Base-by-base conservation (phyloP, 352 stramenopile genomes). In the Phytophthora hibernalis region DNA sequence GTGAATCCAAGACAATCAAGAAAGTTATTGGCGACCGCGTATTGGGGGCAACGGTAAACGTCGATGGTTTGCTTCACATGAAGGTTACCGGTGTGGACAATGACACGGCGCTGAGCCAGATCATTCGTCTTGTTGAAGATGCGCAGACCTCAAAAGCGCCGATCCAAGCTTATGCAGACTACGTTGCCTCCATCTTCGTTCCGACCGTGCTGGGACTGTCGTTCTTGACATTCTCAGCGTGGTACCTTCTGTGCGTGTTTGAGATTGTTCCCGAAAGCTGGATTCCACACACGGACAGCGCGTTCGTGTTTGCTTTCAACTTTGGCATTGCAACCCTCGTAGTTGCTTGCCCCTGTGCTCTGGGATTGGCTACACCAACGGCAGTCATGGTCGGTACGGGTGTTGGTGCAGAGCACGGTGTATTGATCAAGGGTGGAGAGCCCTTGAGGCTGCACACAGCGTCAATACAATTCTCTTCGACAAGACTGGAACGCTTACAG, bases 401-500 rank as follows among this genome's bases (percentile, higher is more conserved):
- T 31, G 96, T 99, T 11, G 97, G 97, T 22, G 98, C 98, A 8
- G 82, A 89, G 33, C 85, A 98, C 63, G 98, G 98, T 24, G 94
- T 99, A 45, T 80, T 99, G 20, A 99, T 99, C 81, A 99, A 99
- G 77, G 97, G 98, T 21, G 98, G 97, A 5, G 90, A 97, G 55
- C 87, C 95, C 12, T 99, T 9, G 92, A 98, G 57, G 79, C 85
- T n/a, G 90, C 91, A 11, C 88, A 97, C 66, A 96, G 94, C 54
- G 85, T 99, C 40, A 91, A 97, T 57, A 94, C 92, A 35, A 95
- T 99, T 54, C 72, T 99, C 21, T 99, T 99, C 73, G 98, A 99
- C 82, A 99, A 99, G 83, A 99, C 98, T 0, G 98, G 98, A 3
- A 99, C 98, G n/a, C 70, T 99, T 12, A 99, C 97, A 1, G 83